Conservation (phyloP, 2,329 filamentous ascomycete species). For the Paecilomyces fulvus region DNA sequence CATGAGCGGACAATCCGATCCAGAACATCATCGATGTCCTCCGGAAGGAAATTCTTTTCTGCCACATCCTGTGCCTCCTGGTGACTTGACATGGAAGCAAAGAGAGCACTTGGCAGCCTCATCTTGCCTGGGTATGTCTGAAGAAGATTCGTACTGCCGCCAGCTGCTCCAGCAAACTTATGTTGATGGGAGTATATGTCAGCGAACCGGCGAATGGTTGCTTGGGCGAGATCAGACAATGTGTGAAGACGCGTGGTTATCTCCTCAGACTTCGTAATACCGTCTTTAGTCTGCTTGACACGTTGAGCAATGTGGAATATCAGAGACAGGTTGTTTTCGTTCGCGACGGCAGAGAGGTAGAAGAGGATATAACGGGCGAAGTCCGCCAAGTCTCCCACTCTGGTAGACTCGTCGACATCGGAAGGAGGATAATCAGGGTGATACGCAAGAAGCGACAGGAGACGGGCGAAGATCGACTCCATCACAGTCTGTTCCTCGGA, state of each 20-base stretch:
- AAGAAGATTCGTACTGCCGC: conserved; percentile 48
- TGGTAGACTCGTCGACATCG: conserved; percentile 32
- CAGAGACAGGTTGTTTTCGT: conserved; percentile 75
- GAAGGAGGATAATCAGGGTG: conserved; percentile 70
- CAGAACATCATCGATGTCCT: conserved; percentile 65
- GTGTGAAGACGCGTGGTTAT: conserved; percentile 59
- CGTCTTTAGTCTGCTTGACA: conserved; percentile 82
- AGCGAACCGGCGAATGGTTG: conserved; percentile 74
- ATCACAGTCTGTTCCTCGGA: conserved; percentile 55
- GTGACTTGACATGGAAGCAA: conserved; percentile 65
- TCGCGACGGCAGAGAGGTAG: conserved; percentile 75
- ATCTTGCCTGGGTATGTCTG: conserved; percentile 76
- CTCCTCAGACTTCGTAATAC: conserved; percentile 50
- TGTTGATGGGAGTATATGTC: conserved; percentile 69
- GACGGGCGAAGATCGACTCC: conserved; percentile 71
- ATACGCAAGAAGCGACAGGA: conserved; percentile 82
- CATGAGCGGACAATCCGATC: conserved; percentile 65
- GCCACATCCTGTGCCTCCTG: conserved; percentile 76
- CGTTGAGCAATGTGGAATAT: conserved; percentile 90
- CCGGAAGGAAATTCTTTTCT: conserved; percentile 73
- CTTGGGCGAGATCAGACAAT: conserved; percentile 77
- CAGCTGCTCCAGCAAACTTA: conserved; percentile 30
- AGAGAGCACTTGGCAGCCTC: conserved; percentile 70
- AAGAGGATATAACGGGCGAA: conserved; percentile 85
- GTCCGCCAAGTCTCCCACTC: conserved; percentile 58